Base-by-base conservation (phyloP, 371 early-diverging fungal genomes). In the Zychaea mexicana region DNA sequence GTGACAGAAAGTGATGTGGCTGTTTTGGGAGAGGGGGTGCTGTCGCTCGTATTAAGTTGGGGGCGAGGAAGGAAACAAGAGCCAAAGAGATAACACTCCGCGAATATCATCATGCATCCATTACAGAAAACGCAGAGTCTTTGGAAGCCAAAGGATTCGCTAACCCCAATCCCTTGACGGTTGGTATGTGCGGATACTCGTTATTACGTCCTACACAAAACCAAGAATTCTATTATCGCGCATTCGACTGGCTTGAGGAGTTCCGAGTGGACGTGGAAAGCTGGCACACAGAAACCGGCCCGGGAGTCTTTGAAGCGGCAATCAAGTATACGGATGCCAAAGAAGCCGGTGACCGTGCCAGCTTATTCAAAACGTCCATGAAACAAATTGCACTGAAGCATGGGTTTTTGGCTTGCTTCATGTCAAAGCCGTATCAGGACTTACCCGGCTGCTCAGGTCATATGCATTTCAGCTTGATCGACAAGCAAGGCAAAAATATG, bases 261-360 rank as follows among this genome's bases (percentile, higher is more conserved):
- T 88, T 90, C 64, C 83, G 78, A 5, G 78, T 93, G 15, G 87
- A 88, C 28, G 67, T 95, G 2, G 95, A 95, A 70, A 85, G 90
- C 27, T 87, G 87, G 70, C 94, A 93, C 64, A 93, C 93, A 6
- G 95, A 95, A 68, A 92, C 92, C 22, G 91, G 95, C 3, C 93
- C 95, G 2, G 95, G 95, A 26, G 92, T 93, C 1, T 93, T 87
- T 70, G 94, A 95, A 64, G 93, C 90, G 1, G 95, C 95, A 0
- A 62, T 95, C 7, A 66, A 77, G 15, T 93, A 93, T 72, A 63
- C 73, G 9, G 81, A 78, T 12, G 89, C 92, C 0, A 68, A 85
- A n/a, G 79, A 85, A 47, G 76, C 86, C 67, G 91, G 89, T 8
- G 95, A 95, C 72, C 82, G 85, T 54, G 93, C 92, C 2, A 81